phyloP scores from a whole-genome alignment of 441 rosid species.

The Populus hybrid region DNA sequence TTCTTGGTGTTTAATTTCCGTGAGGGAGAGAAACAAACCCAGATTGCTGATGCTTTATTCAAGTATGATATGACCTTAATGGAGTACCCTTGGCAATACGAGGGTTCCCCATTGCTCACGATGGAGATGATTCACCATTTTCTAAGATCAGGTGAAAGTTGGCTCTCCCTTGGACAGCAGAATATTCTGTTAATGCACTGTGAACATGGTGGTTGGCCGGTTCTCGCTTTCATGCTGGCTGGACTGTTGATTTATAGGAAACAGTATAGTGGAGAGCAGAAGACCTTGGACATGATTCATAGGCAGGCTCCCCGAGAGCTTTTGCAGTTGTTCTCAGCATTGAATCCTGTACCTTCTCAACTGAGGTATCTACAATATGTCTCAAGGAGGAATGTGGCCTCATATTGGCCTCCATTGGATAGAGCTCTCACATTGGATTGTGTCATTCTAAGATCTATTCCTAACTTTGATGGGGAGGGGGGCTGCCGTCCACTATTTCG shows the following conservation, averaged over 20 bases:
- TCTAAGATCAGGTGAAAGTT: constrained; percentile 86
- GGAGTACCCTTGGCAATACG: constrained; percentile 96
- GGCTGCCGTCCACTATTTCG: constrained; percentile 87
- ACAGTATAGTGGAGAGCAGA: constrained; percentile 78
- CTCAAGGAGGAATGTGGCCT: constrained; percentile 79
- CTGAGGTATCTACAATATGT: constrained; percentile 83
- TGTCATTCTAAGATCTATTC: constrained; percentile 71
- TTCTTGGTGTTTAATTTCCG: constrained; percentile 86
- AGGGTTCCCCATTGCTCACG: constrained; percentile 77
- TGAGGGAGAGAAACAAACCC: constrained; percentile 58
- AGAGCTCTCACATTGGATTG: constrained; percentile 90
- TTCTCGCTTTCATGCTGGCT: constrained; percentile 80
- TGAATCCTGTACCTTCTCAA: constrained; percentile 90
- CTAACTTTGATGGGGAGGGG: constrained; percentile 66
- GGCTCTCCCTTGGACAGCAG: constrained; percentile 80
- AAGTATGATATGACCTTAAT: constrained; percentile 85
- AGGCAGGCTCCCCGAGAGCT: constrained; percentile 91
- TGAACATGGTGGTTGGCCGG: constrained; percentile 84
- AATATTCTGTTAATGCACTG: constrained; percentile 91
- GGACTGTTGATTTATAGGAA: constrained; percentile 79
- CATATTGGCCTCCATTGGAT: constrained; percentile 90
- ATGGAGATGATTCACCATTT: constrained; percentile 92
- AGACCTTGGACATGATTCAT: constrained; percentile 91
- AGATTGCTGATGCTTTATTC: constrained; percentile 54
- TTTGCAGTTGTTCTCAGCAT: constrained; percentile 66